Evolutionary conservation across 441 rosid species (phyloP).

Genomic region (Metrosideros polymorpha): DNA sequence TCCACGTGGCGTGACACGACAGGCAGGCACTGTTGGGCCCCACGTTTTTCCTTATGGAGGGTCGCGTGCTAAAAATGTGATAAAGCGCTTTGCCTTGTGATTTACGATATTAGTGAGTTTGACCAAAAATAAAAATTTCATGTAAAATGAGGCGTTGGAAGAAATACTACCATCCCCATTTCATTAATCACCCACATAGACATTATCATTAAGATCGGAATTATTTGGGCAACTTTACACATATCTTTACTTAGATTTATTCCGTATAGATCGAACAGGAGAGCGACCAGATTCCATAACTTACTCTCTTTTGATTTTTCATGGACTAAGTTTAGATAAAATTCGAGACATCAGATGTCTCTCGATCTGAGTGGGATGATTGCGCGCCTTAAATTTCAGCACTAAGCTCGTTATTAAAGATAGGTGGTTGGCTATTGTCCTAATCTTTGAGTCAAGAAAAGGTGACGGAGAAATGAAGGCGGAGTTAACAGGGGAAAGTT

Average conservation of each 20-base stretch:
- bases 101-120: not conserved
- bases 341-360: not conserved
- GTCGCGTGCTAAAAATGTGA: not conserved
- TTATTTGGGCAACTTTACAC: accelerated
- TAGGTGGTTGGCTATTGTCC: not conserved
- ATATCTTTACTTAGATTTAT: not conserved
- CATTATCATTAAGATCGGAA: not conserved
- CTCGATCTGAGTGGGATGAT: not conserved
- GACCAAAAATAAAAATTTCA: not conserved
- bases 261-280: accelerated
- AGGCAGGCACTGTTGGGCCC: not conserved
- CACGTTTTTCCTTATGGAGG: not conserved
- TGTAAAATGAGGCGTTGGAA: not conserved
- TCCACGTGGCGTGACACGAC: not conserved
- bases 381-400: not conserved
- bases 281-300: accelerated
- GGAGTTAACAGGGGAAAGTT: not conserved
- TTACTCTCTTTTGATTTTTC: not conserved
- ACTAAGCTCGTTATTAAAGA: not conserved
- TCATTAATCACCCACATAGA: not conserved
- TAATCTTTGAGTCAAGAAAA: not conserved
- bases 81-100: not conserved
- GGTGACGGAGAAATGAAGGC: not conserved
- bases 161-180: not conserved
- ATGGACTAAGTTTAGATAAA: not conserved